Percentiles rank a stretch among this genome's conserved stretches.
phyloP scores from a whole-genome alignment of 2,329 filamentous ascomycete species.

The Botryotinia convoluta region DNA sequence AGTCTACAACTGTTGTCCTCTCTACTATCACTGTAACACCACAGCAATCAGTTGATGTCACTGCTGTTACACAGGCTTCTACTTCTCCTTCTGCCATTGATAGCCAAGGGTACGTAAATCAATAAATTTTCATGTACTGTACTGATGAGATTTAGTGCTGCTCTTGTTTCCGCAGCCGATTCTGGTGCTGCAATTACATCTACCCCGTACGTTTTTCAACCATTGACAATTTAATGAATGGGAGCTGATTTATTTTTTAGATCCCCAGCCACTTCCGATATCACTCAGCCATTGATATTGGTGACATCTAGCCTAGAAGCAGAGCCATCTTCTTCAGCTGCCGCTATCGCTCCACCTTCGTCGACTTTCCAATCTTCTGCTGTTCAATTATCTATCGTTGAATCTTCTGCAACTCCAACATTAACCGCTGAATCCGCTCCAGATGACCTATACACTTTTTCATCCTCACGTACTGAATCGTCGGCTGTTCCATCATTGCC shows the following conservation, averaged over 20 bases:
- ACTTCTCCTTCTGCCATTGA: neutral
- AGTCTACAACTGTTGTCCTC: neutral
- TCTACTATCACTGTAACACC: neutral
- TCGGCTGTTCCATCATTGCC: neutral
- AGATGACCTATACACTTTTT: neutral
- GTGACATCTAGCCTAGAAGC: neutral
- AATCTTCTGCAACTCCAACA: neutral
- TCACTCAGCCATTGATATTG: neutral
- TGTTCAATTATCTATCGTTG: neutral
- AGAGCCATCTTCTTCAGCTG: neutral
- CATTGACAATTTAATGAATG: neutral
- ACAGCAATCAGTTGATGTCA: neutral
- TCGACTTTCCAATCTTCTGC: neutral
- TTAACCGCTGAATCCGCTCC: neutral
- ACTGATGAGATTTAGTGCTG: neutral
- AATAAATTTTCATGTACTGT: neutral
- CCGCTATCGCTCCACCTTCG: neutral
- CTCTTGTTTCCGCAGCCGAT: neutral
- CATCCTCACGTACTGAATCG: neutral
- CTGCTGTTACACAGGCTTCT: neutral
- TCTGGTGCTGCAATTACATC: neutral
- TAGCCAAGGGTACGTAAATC: neutral
- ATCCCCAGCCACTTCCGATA: neutral
- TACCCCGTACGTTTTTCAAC: neutral
- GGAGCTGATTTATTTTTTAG: neutral